These are phyloP conservation scores for Coemansia aciculifera DNA, from an alignment of 192 early-diverging fungal genomes.

Conservation along the genomic window DNA sequence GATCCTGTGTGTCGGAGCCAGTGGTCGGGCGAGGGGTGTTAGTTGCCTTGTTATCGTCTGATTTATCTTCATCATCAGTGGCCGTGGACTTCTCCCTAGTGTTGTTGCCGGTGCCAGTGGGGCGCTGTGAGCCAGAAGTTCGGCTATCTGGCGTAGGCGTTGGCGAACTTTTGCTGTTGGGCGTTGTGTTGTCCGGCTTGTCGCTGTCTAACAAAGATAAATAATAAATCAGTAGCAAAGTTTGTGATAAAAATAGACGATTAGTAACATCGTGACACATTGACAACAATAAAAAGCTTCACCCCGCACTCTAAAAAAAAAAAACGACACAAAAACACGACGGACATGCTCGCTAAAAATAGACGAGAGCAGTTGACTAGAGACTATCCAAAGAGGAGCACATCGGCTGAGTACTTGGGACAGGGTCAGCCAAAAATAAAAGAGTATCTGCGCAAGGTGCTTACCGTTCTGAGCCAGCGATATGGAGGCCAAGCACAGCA, in stretches of 20 bases:
- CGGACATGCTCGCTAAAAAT: constrained; percentile 6
- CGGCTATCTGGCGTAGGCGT: constrained; percentile 5
- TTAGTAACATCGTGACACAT: background rate
- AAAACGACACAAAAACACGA: background rate
- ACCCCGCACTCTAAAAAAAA: background rate
- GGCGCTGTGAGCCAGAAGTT: background rate
- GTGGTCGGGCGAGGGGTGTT: background rate
- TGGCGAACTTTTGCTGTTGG: background rate
- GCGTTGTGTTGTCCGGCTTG: constrained; percentile 5
- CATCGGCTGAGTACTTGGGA: background rate
- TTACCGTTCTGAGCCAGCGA: constrained; percentile 40
- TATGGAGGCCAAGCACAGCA: constrained; percentile 26
- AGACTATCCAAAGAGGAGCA: background rate
- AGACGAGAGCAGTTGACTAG: background rate
- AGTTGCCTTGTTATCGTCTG: background rate
- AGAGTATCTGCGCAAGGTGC: constrained; percentile 5
- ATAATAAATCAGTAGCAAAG: background rate
- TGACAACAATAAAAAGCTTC: background rate
- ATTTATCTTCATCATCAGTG: background rate
- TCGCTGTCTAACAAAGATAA: constrained; percentile 4
- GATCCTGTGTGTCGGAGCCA: background rate
- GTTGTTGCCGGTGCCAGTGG: constrained; percentile 11
- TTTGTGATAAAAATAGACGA: background rate
- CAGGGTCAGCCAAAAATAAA: background rate
- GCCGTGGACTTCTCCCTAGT: constrained; percentile 13